Base-by-base conservation (phyloP, 1,284 basidiomycete species). In the Polyporus tsugae region DNA sequence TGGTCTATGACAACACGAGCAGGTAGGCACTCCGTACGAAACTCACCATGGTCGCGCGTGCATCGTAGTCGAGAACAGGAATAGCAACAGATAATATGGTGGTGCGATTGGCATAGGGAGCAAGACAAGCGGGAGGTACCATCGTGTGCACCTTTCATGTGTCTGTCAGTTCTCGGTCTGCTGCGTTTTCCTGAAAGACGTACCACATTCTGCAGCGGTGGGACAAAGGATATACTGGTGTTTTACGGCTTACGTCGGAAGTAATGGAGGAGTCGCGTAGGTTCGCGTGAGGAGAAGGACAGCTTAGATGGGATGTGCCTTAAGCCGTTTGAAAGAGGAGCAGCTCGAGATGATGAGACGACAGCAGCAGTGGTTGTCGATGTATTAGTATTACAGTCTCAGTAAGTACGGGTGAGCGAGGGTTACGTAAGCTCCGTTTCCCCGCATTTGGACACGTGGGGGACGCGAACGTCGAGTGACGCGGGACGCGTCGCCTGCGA, bases 41-140 rank as follows among this genome's bases (percentile, higher is more conserved):
- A 22, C 89, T 70, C 69, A 94, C 93, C 93, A 95, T 75, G 93
- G 93, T 75, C 88, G 87, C 55, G 93, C 91, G 75, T 94, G 92
- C 64, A 95, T 81, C 0, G 88, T 90, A 35, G 93, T 82, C 1
- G 93, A 90, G 62, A 93, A 83, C 13, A 95, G 78, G 76, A 93
- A 93, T 22, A 94, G 81, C 6, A 91, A 73, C 44, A 95, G 82
- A 76, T 94, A 93, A 75, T 87, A 93, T 1, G 93, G 91, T 10
- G 91, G 86, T 1, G 93, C 92, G 4, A 88, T 91, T 1, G 93
- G 92, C n/a, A 94, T 81, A 2, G 93, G 93, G 25, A 95, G 80
- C 11, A 95, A 81, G 6, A 95, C 78, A 25, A 95, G 79, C 1
- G 92, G 92, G 35, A 95, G 81, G 78, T 91, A 95, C 93, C 93